Evolutionary conservation across 768 basidiomycete genomes (phyloP).

Genomic region (Xerocomellus amylosporus): DNA sequence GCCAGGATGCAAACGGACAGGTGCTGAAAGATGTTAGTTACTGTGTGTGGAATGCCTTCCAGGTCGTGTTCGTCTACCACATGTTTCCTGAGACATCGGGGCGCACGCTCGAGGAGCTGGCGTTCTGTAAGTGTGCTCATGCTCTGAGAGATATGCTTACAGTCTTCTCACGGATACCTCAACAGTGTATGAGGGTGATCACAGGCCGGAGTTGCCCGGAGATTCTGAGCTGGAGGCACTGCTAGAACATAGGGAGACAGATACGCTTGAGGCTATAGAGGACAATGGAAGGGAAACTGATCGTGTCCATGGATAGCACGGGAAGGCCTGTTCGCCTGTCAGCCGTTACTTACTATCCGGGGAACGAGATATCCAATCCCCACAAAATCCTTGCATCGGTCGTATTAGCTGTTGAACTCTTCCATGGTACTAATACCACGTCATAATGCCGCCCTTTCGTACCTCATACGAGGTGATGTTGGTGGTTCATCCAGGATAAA

Average conservation of each 20-base stretch:
- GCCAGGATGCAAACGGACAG: too few species aligned
- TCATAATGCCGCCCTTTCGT: too few species aligned
- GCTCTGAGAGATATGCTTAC: background rate
- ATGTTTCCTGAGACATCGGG: conserved; percentile 23
- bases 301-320: background rate
- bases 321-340: too few species aligned
- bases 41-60: conserved; percentile 12
- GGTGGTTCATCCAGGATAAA: too few species aligned
- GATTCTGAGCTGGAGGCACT: background rate
- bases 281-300: background rate
- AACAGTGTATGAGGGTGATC: conserved; percentile 3
- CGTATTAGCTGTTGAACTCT: too few species aligned
- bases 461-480: too few species aligned
- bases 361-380: too few species aligned
- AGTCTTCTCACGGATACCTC: too few species aligned
- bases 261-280: background rate
- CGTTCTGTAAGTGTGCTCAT: conserved; percentile 12
- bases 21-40: conserved; percentile 9
- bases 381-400: too few species aligned
- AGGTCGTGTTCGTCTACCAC: conserved; percentile 16
- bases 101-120: conserved; percentile 17
- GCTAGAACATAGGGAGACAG: background rate
- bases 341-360: too few species aligned
- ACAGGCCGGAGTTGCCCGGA: background rate
- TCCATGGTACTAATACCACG: too few species aligned